phyloP scores from a whole-genome alignment of 2,329 filamentous ascomycete species.

The Lachnellula hyalina region DNA sequence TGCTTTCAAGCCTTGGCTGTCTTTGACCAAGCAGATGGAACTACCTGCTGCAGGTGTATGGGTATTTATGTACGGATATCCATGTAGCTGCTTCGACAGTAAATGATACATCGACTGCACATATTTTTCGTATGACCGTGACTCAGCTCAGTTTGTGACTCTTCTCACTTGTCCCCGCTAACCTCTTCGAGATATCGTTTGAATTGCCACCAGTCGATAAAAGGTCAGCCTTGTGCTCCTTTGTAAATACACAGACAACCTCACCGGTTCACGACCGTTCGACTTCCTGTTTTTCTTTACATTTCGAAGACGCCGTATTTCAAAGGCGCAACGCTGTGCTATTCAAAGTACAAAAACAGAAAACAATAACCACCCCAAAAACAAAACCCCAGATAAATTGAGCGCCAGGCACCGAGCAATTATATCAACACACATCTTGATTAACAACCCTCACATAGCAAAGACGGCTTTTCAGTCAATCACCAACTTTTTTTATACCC shows the following conservation, averaged over 20 bases:
- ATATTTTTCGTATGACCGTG: not conserved
- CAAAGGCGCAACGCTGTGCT: constrained; percentile 19
- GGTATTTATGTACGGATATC: not conserved
- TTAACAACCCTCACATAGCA: not conserved
- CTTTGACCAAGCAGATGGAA: not conserved
- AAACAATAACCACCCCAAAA: not conserved
- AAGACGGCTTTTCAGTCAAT: constrained; percentile 1
- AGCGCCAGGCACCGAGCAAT: not conserved
- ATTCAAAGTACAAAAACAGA: not conserved
- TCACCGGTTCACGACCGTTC: not conserved
- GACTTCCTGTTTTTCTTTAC: constrained; percentile 1
- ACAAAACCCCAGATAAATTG: not conserved
- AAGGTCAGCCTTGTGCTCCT: constrained; percentile 18
- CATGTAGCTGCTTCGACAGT: not conserved
- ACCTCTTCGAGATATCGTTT: not conserved
- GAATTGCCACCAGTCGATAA: constrained; percentile 4
- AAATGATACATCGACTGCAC: not conserved
- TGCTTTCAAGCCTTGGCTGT: not conserved
- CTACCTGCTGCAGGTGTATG: not conserved
- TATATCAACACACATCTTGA: constrained; percentile 9
- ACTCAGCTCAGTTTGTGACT: not conserved
- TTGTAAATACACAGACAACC: not conserved
- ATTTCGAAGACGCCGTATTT: constrained; percentile 30
- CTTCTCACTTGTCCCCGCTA: not conserved
- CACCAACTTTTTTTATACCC: not conserved